Conservation (phyloP, 306 rosid species). For the Psophocarpus tetragonolobus region DNA sequence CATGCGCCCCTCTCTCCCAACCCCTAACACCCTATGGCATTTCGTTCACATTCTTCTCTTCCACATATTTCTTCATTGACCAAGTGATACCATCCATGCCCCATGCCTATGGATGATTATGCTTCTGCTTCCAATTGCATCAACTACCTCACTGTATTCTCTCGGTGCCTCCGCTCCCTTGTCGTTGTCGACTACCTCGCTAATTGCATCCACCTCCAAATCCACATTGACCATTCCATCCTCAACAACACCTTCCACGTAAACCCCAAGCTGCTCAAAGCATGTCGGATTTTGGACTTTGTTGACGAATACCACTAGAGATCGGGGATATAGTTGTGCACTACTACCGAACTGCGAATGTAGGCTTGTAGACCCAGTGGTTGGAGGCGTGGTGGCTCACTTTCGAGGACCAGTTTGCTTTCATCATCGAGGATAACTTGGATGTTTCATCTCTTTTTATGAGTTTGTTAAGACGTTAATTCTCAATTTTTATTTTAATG, state of each 20-base stretch:
- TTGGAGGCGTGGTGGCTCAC: constrained; percentile 98
- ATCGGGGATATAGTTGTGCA: constrained; percentile 76
- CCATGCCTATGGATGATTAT: too few species aligned
- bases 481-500: constrained; percentile 70
- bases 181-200: constrained; percentile 79
- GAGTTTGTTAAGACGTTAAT: constrained; percentile 70
- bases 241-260: constrained; percentile 27
- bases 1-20: too few species aligned
- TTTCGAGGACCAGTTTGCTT: constrained; percentile 75
- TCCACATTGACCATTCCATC: constrained; percentile 68
- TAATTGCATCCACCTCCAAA: constrained; percentile 72
- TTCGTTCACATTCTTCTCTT: too few species aligned
- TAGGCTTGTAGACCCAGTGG: constrained; percentile 96
- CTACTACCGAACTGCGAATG: constrained; percentile 75
- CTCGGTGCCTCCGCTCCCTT: constrained; percentile 87
- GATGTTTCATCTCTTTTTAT: constrained; percentile 83
- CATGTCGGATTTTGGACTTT: constrained; percentile 64
- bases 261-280: constrained; percentile 49
- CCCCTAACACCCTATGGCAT: too few species aligned
- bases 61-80: too few species aligned
- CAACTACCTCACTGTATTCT: constrained; percentile 69
- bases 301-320: constrained; percentile 71
- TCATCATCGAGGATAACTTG: constrained; percentile 88
- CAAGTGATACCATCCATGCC: too few species aligned
- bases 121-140: too few species aligned